phyloP scores from a whole-genome alignment of 1,284 basidiomycete species.

The Trichosporon sp. region DNA sequence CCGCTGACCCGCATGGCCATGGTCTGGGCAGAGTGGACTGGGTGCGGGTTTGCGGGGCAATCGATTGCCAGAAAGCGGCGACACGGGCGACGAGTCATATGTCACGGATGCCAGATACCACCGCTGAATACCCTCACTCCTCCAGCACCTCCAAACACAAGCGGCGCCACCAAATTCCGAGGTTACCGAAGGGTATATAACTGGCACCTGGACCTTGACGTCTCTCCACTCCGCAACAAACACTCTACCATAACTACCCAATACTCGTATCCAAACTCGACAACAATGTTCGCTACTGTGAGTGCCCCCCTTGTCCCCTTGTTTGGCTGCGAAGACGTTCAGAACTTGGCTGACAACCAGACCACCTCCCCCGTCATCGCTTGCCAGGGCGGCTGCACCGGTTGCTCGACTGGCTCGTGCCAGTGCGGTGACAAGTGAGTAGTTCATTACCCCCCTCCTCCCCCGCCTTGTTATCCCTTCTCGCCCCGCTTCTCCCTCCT shows the following conservation, averaged over 20 bases:
- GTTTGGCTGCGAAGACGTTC: not conserved
- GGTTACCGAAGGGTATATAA: not conserved
- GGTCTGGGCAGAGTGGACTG: slow-evolving; percentile 5
- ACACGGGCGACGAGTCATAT: slow-evolving; percentile 1
- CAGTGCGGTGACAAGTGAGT: slow-evolving; percentile 18
- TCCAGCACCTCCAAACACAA: not conserved
- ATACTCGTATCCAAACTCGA: not conserved
- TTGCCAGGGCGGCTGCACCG: slow-evolving; percentile 17
- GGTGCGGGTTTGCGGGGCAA: not conserved
- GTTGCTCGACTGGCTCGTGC: slow-evolving; percentile 11
- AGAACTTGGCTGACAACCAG: not conserved
- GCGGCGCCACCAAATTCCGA: slow-evolving; percentile 10
- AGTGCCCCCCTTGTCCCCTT: not conserved
- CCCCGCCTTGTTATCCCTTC: not conserved
- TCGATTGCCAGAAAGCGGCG: too few relatives aligned
- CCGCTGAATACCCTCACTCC: slow-evolving; percentile 9
- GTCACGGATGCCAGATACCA: not conserved
- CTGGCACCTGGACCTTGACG: not conserved
- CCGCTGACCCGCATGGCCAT: not conserved
- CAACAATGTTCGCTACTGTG: slow-evolving; percentile 15
- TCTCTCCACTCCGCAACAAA: not conserved
- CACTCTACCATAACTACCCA: not conserved
- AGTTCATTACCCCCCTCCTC: too few relatives aligned
- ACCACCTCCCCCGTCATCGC: slow-evolving; percentile 12
- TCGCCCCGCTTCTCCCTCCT: not conserved